phyloP scores from a whole-genome alignment of 352 stramenopile species.

The Phytophthora cryptogea region DNA sequence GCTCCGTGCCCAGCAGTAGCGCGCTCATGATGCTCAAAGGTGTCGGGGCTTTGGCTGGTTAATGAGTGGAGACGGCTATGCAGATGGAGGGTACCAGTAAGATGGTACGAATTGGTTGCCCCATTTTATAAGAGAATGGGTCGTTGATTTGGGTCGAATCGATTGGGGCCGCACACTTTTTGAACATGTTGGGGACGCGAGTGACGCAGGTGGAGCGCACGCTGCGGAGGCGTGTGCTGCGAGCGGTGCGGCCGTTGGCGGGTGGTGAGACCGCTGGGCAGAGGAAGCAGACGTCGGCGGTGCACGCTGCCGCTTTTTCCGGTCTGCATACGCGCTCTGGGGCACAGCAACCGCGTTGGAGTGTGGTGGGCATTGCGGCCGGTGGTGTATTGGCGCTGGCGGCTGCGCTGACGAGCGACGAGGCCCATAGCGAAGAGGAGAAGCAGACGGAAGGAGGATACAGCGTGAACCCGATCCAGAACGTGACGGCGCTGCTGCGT shows the following conservation, averaged over 20 bases:
- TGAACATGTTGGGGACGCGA: constrained; percentile 1
- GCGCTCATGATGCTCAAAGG: constrained; percentile 34
- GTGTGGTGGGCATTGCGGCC: constrained; percentile 2
- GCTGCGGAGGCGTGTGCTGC: constrained; percentile 19
- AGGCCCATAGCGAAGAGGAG: constrained; percentile 32
- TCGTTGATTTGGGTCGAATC: no score
- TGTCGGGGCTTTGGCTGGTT: background rate
- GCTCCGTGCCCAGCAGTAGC: constrained; percentile 79
- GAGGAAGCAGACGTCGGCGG: background rate
- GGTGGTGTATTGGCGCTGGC: constrained; percentile 18
- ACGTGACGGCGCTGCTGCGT: constrained; percentile 66
- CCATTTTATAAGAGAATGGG: no score
- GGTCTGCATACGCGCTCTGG: constrained; percentile 7
- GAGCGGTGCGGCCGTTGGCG: background rate
- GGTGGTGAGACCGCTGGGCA: background rate
- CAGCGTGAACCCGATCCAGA: constrained; percentile 70
- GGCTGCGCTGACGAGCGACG: constrained; percentile 1
- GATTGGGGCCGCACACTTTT: background rate
- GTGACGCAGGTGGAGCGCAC: constrained; percentile 11
- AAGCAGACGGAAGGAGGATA: constrained; percentile 34
- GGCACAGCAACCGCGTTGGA: constrained; percentile 4
- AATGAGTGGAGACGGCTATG: background rate
- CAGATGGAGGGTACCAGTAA: background rate
- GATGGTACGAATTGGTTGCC: background rate
- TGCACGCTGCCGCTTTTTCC: constrained; percentile 8